Conservation (phyloP, 495 filamentous ascomycete genomes). For the Talaromyces proteolyticus region DNA sequence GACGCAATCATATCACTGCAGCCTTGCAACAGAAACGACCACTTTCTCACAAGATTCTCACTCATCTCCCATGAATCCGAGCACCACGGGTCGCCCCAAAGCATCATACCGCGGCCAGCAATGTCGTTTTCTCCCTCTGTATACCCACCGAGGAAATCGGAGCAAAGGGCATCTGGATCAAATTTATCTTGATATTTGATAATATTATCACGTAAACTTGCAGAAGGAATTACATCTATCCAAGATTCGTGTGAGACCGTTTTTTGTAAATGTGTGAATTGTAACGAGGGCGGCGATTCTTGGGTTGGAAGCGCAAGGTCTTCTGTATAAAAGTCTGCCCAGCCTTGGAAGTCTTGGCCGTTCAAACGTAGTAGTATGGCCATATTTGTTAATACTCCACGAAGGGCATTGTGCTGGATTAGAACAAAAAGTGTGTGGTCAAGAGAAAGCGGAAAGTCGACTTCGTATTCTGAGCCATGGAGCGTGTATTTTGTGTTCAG, state of each 20-base stretch:
- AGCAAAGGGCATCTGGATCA: constrained; percentile 35
- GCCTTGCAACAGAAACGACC: constrained; percentile 31
- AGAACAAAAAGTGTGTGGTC: neutral
- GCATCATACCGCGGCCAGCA: constrained; percentile 16
- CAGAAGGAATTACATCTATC: constrained; percentile 31
- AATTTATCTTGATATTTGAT: constrained; percentile 26
- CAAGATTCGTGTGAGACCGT: constrained; percentile 29
- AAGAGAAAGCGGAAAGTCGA: neutral
- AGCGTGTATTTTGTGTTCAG: constrained; percentile 1
- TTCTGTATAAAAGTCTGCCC: constrained; percentile 5
- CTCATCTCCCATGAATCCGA: constrained; percentile 30
- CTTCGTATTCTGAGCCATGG: neutral
- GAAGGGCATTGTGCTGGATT: constrained; percentile 1
- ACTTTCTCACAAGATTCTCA: constrained; percentile 26
- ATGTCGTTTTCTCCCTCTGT: neutral
- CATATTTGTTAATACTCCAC: constrained; percentile 2
- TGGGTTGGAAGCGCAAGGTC: neutral
- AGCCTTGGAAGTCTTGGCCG: constrained; percentile 1
- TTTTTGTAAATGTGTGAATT: constrained; percentile 26
- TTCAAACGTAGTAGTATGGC: neutral
- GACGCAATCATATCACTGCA: constrained; percentile 27
- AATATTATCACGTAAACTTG: constrained; percentile 29
- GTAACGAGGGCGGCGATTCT: constrained; percentile 3
- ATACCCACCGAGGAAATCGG: constrained; percentile 21
- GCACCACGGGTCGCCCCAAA: constrained; percentile 38